Evolutionary conservation across 2,329 filamentous ascomycete genomes (phyloP), one percentile per base, ranked within the genome.

Genomic region (Diaporthe vaccinii): DNA sequence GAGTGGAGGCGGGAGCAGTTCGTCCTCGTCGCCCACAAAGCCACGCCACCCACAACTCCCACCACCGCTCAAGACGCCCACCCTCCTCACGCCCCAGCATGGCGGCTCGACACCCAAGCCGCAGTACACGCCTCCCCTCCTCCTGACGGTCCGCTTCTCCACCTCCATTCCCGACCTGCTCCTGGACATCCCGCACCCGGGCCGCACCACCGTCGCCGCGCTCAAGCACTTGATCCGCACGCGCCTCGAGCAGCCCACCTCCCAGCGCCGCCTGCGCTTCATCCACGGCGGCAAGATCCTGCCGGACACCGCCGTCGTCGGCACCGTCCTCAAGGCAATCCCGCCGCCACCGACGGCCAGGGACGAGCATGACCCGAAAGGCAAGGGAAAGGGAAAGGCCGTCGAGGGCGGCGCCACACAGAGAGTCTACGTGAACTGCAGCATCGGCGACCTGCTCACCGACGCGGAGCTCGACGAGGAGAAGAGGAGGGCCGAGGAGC

Each of bases 221-320:
- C 89, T 98, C 74, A 98, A 98, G 84, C 93, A 94, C 79, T 89
- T 93, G 70, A 94, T 98, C 81, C 95, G 97, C 78, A 84, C 88
- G 12, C 89, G 93, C 61, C 90, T 98, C 31, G 88, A 92, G 8
- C 81, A 86, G 46, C 85, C 90, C 46, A 88, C 92, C 77, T 90
- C 92, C 20, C 87, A 90, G 57, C 92, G 91, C 77, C 93, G 95
- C 49, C 90, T 98, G 44, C 95, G 96, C 76, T 91, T 99, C 78
- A 98, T 98, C 82, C 92, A 98, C 83, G 91, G 94, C 69, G 97
- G 97, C 77, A 95, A 94, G 81, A 93, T 98, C 75, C 92, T 98
- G 68, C 89, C 93, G 78, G 96, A 98, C 83, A 85, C 87, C 49
- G 89, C 91, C 14, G 89, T 94, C 8, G 88, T 99, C 36, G 88